Base-by-base conservation (phyloP, 169 alveolate species). In the Amoebophrya sp. region DNA sequence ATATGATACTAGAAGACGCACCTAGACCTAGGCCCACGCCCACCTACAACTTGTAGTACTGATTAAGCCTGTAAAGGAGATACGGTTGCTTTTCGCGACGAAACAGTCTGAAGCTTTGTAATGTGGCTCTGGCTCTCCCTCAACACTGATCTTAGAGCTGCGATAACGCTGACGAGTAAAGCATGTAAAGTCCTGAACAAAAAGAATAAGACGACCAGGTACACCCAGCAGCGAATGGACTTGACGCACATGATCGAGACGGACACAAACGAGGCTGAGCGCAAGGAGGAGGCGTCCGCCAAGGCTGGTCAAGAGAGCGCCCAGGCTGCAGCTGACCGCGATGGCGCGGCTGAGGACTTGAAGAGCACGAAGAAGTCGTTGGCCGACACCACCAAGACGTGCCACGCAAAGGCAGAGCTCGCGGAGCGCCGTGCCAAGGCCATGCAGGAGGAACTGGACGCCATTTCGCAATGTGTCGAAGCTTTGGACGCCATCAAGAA, bases 151-250 rank as follows among this genome's bases (percentile, higher is more conserved):
- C n/a, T n/a, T n/a, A n/a, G n/a, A n/a, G n/a, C n/a, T n/a, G n/a
- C n/a, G n/a, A n/a, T n/a, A n/a, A n/a, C n/a, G n/a, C n/a, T n/a
- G n/a, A n/a, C n/a, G n/a, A n/a, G n/a, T n/a, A n/a, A n/a, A n/a
- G n/a, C n/a, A n/a, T n/a, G n/a, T n/a, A n/a, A n/a, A n/a, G n/a
- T n/a, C n/a, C n/a, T n/a, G n/a, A n/a, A n/a, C n/a, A n/a, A n/a
- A n/a, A n/a, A n/a, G n/a, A n/a, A n/a, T n/a, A n/a, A n/a, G n/a
- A n/a, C n/a, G n/a, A n/a, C n/a, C n/a, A n/a, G n/a, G n/a, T n/a
- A 65, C 83, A 65, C 83, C 38, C 83, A 65, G 26, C 83, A 65
- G 83, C 83, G 83, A 6, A 65, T 65, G 83, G 83, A 65, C 83
- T 36, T 65, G 83, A 36, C 18, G 83, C 83, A 65, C 83, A 29